A percentile compares a stretch with the other conserved stretches of the same genome.
These are phyloP conservation scores for Amphibolis antarctica DNA, from an alignment of 106 monocot species.

Conservation along the genomic window DNA sequence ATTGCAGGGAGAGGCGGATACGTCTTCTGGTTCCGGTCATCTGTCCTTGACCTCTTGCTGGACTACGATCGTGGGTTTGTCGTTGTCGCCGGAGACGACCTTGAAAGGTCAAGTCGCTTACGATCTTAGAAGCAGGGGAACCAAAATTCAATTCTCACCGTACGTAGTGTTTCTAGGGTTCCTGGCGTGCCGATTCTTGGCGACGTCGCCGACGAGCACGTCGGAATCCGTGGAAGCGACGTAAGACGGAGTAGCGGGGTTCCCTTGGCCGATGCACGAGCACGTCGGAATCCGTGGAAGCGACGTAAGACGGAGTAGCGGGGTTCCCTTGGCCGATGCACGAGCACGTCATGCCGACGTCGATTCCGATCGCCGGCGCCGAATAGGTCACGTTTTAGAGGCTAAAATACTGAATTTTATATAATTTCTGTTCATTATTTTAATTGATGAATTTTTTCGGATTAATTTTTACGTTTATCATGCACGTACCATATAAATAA, in stretches of 20 bases:
- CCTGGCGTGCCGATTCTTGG: slow-evolving; percentile 28
- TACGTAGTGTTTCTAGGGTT: slow-evolving; percentile 20
- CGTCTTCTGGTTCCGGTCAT: slow-evolving; percentile 11
- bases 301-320: no score
- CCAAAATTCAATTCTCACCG: neutral
- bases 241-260: slow-evolving; percentile 25
- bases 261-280: slow-evolving; percentile 24
- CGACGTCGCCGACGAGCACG: slow-evolving; percentile 20
- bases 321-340: slow-evolving; percentile 23
- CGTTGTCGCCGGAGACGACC: slow-evolving; percentile 5
- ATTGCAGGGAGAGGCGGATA: slow-evolving; percentile 20
- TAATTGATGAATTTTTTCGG: no score
- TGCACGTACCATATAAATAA: no score
- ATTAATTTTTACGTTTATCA: no score
- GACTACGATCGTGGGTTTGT: slow-evolving; percentile 15
- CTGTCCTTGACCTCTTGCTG: slow-evolving; percentile 11
- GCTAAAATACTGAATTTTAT: no score
- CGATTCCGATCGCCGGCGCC: slow-evolving; percentile 16
- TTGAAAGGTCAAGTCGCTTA: slow-evolving; percentile 21
- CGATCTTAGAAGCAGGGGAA: neutral
- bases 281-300: slow-evolving; percentile 15
- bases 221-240: slow-evolving; percentile 30
- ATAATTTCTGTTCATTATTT: no score
- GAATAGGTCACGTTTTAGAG: no score
- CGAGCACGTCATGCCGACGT: slow-evolving; percentile 24